Evolutionary conservation across 306 rosid species (phyloP).

Genomic region (Quercus bicolor): DNA sequence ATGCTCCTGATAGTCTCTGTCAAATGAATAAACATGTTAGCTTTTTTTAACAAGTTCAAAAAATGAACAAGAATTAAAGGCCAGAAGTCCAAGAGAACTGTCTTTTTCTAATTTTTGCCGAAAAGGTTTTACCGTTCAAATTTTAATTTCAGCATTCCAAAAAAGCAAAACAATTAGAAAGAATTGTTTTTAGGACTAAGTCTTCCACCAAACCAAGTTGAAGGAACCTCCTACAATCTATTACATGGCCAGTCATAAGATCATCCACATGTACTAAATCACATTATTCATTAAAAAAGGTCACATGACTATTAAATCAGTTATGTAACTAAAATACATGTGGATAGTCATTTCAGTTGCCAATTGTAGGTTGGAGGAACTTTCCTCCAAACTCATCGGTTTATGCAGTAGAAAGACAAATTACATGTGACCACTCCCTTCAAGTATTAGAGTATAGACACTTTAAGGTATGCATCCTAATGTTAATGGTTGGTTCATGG

Average conservation of each 20-base stretch:
- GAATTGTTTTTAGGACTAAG: not conserved
- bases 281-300: too few relatives aligned
- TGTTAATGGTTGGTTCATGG: not conserved
- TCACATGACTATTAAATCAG: too few relatives aligned
- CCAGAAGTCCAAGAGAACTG: not conserved
- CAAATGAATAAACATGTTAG: conserved; percentile 11
- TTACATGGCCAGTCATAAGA: too few relatives aligned
- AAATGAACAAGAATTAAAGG: not conserved
- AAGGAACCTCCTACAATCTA: too few relatives aligned
- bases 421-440: not conserved
- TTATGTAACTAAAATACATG: too few relatives aligned
- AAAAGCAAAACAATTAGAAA: not conserved
- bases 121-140: not conserved
- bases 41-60: not conserved
- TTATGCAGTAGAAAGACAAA: not conserved
- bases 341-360: too few relatives aligned
- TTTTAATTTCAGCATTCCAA: not conserved
- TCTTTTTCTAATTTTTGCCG: not conserved
- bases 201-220: too few relatives aligned
- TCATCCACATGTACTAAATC: too few relatives aligned
- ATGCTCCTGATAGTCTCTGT: conserved; percentile 85
- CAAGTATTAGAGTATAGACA: not conserved
- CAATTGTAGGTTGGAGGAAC: too few relatives aligned
- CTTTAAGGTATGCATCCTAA: not conserved
- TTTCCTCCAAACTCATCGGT: too few relatives aligned